Percentiles rank a stretch among this genome's conserved stretches.
Evolutionary conservation across 2,329 filamentous ascomycete genomes (phyloP).

Genomic region (Fusarium musae): DNA sequence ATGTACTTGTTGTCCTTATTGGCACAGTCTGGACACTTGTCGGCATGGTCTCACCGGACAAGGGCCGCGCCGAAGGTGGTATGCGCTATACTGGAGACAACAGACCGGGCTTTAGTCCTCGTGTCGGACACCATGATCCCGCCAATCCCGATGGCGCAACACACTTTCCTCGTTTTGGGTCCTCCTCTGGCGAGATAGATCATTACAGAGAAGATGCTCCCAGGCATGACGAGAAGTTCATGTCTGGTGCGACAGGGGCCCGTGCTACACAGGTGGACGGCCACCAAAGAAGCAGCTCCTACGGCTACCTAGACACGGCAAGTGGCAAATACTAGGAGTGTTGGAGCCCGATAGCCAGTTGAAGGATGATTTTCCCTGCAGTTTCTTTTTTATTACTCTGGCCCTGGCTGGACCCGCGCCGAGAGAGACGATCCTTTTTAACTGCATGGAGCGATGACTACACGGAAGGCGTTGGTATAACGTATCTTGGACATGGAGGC

Average conservation of each 20-base stretch:
- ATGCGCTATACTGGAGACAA: conserved; percentile 50
- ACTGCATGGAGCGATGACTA: conserved; percentile 39
- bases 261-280: conserved; percentile 41
- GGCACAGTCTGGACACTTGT: conserved; percentile 75
- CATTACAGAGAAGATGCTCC: conserved; percentile 23
- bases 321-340: conserved; percentile 41
- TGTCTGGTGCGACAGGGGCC: conserved; percentile 40
- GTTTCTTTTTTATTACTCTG: conserved; percentile 37
- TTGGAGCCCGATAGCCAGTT: conserved; percentile 30
- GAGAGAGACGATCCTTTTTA: conserved; percentile 38
- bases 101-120: conserved; percentile 44
- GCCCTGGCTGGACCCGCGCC: conserved; percentile 43
- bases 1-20: conserved; percentile 79
- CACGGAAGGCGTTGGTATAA: conserved; percentile 27
- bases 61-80: conserved; percentile 65
- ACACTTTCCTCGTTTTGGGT: conserved; percentile 43
- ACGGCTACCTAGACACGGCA: conserved; percentile 49
- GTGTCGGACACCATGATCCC: conserved; percentile 36
- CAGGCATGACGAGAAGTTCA: conserved; percentile 45
- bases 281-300: conserved; percentile 50
- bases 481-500: conserved; percentile 32
- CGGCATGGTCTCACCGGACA: conserved; percentile 69
- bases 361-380: conserved; percentile 24
- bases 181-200: conserved; percentile 40
- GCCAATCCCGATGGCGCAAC: conserved; percentile 33